Evolutionary conservation across 495 filamentous ascomycete species (phyloP).

Genomic region (Tricharina praecox): DNA sequence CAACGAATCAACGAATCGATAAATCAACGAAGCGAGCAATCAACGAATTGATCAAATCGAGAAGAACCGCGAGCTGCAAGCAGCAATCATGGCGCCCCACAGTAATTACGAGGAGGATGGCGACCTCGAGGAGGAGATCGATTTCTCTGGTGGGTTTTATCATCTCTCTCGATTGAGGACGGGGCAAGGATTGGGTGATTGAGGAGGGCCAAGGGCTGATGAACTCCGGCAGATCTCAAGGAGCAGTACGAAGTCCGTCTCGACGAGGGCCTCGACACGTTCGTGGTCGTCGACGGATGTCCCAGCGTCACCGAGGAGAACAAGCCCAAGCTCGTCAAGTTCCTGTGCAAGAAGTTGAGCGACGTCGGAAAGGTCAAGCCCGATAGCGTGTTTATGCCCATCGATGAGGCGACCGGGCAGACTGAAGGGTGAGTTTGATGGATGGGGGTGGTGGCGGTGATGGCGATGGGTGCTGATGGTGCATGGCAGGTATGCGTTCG

Average conservation of each 20-base stretch:
- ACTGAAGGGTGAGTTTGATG: slow-evolving; percentile 54
- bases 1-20: too few species aligned
- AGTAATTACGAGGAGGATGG: slow-evolving; percentile 69
- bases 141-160: slow-evolving; percentile 51
- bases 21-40: too few species aligned
- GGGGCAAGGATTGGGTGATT: slow-evolving; percentile 3
- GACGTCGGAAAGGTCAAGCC: slow-evolving; percentile 67
- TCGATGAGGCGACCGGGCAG: slow-evolving; percentile 55
- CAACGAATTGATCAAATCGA: too few species aligned
- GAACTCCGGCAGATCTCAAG: slow-evolving; percentile 45
- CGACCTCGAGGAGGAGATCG: slow-evolving; percentile 82
- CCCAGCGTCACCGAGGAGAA: slow-evolving; percentile 68
- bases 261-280: slow-evolving; percentile 87
- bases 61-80: too few species aligned
- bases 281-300: slow-evolving; percentile 86
- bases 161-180: not conserved
- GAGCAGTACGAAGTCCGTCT: slow-evolving; percentile 89
- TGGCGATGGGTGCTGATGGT: slow-evolving; percentile 10
- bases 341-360: slow-evolving; percentile 78
- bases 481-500: slow-evolving; percentile 86
- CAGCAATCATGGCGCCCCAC: slow-evolving; percentile 18
- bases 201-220: slow-evolving; percentile 7
- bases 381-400: slow-evolving; percentile 80
- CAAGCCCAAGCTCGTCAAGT: slow-evolving; percentile 82
- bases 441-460: not conserved